A percentile compares a stretch with the other conserved stretches of the same genome.
Evolutionary conservation across 148 eudicot genomes (phyloP).

Genomic region (Diospyros lotus): DNA sequence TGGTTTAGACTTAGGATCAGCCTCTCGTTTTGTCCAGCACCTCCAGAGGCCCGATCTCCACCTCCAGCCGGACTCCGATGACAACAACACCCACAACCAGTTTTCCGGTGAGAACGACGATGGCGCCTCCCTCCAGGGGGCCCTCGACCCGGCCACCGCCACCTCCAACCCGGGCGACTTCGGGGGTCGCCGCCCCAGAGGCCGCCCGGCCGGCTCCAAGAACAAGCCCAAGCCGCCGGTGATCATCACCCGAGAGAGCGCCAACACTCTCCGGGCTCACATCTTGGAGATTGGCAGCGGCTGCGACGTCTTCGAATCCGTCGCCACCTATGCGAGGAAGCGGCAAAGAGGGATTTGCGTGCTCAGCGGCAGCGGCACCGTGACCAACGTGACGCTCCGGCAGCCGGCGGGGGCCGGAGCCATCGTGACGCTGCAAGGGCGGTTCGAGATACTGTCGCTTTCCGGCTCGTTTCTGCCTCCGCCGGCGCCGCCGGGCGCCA

Average conservation of each 20-base stretch:
- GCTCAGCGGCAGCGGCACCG: slow-evolving; percentile 40
- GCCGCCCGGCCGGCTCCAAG: slow-evolving; percentile 40
- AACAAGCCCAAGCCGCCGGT: slow-evolving; percentile 50
- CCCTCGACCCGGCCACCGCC: slow-evolving; percentile 2
- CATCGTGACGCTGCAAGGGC: slow-evolving; percentile 32
- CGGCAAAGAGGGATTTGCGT: slow-evolving; percentile 39
- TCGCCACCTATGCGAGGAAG: slow-evolving; percentile 32
- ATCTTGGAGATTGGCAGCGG: slow-evolving; percentile 36
- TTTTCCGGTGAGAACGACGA: slow-evolving; percentile 26
- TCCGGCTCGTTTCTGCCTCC: slow-evolving; percentile 43
- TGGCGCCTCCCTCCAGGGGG: not conserved
- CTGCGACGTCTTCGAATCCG: slow-evolving; percentile 39
- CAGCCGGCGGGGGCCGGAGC: slow-evolving; percentile 33
- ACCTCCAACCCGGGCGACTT: slow-evolving; percentile 12
- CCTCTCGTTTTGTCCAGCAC: slow-evolving; percentile 25
- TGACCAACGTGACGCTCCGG: slow-evolving; percentile 36
- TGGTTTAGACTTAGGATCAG: slow-evolving; percentile 31
- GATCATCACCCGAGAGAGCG: slow-evolving; percentile 38
- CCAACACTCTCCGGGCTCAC: slow-evolving; percentile 46
- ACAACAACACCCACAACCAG: slow-evolving; percentile 13
- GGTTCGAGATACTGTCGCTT: slow-evolving; percentile 41
- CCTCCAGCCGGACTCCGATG: slow-evolving; percentile 26
- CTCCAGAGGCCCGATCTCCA: slow-evolving; percentile 35
- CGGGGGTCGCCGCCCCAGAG: slow-evolving; percentile 32
- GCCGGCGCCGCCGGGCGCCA: slow-evolving; percentile 45